Base-by-base conservation (phyloP, 2,329 filamentous ascomycete species). In the Pestalotiopsis sp. region DNA sequence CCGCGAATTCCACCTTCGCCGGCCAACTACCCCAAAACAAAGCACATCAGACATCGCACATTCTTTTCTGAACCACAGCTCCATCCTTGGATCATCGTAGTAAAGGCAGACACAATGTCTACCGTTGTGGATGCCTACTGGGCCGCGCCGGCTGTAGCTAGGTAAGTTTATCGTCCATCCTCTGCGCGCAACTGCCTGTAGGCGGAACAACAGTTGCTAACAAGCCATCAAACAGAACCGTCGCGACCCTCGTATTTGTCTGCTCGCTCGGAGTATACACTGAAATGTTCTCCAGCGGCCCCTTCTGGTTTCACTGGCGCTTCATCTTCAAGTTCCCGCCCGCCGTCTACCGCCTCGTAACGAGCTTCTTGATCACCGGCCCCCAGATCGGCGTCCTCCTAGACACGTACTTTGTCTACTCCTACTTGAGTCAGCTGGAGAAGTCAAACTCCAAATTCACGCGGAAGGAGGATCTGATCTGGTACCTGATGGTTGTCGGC, bases 381-480 rank as follows among this genome's bases (percentile, higher is more conserved):
- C 80, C 81, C 7, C 66, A 79, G 63, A 67, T 85, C 68, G 75
- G 81, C 61, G 88, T 94, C 72, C 75, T 94, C 66, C 82, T 94
- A 76, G 92, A 94, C 77, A 89, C 92, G 57, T 94, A 93, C 81
- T 91, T 93, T 75, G 84, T 96, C 71, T 97, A 91, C 82, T 90
- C 87, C 71, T 97, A 96, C 81, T 83, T 91, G 73, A 91, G 88
- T 76, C 87, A 89, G 71, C 83, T 97, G 63, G 94, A 97, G 83
- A 86, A 81, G 56, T 85, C 86, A 71, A 92, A 91, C 70, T 81
- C 90, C 65, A 89, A 92, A 68, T 95, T 97, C 78, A 81, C 85
- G 56, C 85, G 87, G 72, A 92, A 92, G 68, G 94, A 93, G 76
- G 92, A 96, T 77, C 88, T 96, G 73, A 85, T 96, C 70, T 90